Percentiles rank a stretch among this genome's conserved stretches.
Conservation (phyloP, 345 rosid genomes). For the Trapa incisa region DNA sequence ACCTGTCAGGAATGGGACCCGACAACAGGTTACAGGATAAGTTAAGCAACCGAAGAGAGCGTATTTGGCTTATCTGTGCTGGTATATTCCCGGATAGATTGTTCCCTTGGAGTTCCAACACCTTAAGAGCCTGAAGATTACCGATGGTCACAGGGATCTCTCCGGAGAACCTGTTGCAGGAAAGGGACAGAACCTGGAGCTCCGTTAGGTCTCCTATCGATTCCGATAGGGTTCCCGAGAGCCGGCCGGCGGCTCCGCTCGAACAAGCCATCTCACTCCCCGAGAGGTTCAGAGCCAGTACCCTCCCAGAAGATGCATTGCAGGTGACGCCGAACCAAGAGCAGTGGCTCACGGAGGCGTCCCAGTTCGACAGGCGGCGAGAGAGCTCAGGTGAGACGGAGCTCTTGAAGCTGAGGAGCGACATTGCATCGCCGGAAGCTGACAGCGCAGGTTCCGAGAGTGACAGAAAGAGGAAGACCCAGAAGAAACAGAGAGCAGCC, state of each 20-base stretch:
- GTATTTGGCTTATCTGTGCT: conserved; percentile 21
- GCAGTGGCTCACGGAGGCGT: conserved; percentile 20
- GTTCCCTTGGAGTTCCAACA: conserved; percentile 45
- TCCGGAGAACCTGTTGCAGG: conserved; percentile 33
- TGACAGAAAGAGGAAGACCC: conserved; percentile 9
- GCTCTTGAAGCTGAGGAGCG: conserved; percentile 37
- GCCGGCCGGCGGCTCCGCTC: neutral
- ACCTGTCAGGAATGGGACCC: conserved; percentile 28
- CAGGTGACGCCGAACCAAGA: conserved; percentile 45
- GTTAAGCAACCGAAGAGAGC: conserved; percentile 29
- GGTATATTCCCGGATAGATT: conserved; percentile 48
- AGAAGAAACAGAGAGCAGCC: conserved; percentile 10
- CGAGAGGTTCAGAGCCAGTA: conserved; percentile 21
- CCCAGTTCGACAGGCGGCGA: conserved; percentile 35
- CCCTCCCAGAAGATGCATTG: conserved; percentile 19
- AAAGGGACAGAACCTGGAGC: conserved; percentile 26
- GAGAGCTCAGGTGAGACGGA: conserved; percentile 29
- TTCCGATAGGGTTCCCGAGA: conserved; percentile 24
- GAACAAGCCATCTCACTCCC: conserved; percentile 2
- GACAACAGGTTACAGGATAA: conserved; percentile 39
- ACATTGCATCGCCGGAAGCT: conserved; percentile 14
- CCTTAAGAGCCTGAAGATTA: conserved; percentile 29
- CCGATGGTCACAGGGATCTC: conserved; percentile 33
- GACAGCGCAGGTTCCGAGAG: conserved; percentile 5
- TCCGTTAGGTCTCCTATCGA: conserved; percentile 23